Conservation (phyloP, 306 rosid genomes). For the Dryas drummondii region DNA sequence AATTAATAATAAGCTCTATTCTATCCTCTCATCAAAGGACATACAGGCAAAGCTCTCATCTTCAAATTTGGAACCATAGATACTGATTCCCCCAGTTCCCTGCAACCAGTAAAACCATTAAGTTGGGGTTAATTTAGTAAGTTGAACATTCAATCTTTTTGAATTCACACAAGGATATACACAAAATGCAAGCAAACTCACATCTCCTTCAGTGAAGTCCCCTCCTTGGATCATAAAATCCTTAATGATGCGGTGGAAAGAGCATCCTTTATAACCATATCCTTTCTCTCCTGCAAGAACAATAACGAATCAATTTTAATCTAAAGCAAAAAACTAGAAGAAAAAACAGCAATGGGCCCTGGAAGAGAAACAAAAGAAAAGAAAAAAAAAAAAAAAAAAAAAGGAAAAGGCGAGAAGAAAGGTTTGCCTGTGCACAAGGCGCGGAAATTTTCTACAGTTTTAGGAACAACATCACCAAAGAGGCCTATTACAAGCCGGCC, state of each 20-base stretch:
- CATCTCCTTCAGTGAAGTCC: slow-evolving; percentile 88
- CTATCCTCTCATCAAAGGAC: slow-evolving; percentile 16
- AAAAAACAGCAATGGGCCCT: slow-evolving; percentile 8
- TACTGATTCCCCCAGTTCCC: slow-evolving; percentile 95
- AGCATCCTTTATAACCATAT: slow-evolving; percentile 86
- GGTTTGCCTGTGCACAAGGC: slow-evolving; percentile 81
- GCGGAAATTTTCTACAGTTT: slow-evolving; percentile 83
- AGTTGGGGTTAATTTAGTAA: background rate
- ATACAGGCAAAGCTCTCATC: slow-evolving; percentile 83
- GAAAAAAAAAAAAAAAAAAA: slow-evolving; percentile 5
- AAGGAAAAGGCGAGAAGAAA: background rate
- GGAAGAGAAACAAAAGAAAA: background rate
- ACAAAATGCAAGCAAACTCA: slow-evolving; percentile 6
- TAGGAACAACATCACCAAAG: slow-evolving; percentile 75
- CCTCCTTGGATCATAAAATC: slow-evolving; percentile 99
- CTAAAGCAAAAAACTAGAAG: slow-evolving; percentile 15
- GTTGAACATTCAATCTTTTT: background rate
- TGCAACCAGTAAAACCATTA: slow-evolving; percentile 36
- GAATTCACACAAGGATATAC: no score
- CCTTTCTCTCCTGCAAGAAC: slow-evolving; percentile 83
- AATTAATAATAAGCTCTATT: background rate
- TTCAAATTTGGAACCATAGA: slow-evolving; percentile 72
- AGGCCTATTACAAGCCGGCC: slow-evolving; percentile 75
- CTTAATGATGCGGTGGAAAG: slow-evolving; percentile 88
- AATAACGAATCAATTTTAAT: slow-evolving; percentile 2